Percentiles rank a stretch among this genome's conserved stretches.
Evolutionary conservation across 768 basidiomycete genomes (phyloP).

Genomic region (Pleurotus djamor): DNA sequence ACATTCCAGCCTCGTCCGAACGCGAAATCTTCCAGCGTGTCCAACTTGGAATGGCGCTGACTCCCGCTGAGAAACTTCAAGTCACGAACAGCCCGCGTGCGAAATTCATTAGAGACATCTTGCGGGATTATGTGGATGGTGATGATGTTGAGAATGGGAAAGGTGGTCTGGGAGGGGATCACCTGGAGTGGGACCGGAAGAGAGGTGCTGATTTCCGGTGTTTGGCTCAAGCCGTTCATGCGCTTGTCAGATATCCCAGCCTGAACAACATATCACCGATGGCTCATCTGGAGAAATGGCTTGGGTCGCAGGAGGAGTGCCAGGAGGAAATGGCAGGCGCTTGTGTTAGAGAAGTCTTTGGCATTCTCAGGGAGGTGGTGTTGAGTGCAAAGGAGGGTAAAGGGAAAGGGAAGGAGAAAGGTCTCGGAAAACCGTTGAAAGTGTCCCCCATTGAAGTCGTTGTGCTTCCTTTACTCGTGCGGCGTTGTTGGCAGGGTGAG

Average conservation of each 20-base stretch:
- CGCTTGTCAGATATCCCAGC: constrained; percentile 42
- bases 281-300: constrained; percentile 48
- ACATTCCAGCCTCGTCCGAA: constrained; percentile 49
- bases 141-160: constrained; percentile 33
- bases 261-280: constrained; percentile 24
- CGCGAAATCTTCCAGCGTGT: constrained; percentile 67
- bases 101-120: constrained; percentile 36
- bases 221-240: constrained; percentile 50
- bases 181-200: constrained; percentile 50
- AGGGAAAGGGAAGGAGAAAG: not conserved
- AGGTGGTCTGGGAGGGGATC: constrained; percentile 44
- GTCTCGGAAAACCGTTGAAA: constrained; percentile 27
- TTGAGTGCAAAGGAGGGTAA: constrained; percentile 1
- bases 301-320: constrained; percentile 27
- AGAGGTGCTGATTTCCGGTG: constrained; percentile 61
- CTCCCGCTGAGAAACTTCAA: constrained; percentile 53
- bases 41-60: constrained; percentile 48
- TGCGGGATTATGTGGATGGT: constrained; percentile 2
- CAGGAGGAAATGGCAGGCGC: constrained; percentile 25
- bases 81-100: constrained; percentile 59
- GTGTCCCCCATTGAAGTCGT: constrained; percentile 53
- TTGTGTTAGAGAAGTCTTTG: constrained; percentile 38
- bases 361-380: constrained; percentile 23
- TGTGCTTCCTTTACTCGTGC: constrained; percentile 31
- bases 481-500: constrained; percentile 20